Base-by-base conservation (phyloP, 495 filamentous ascomycete genomes). In the Talaromyces thailandensis region DNA sequence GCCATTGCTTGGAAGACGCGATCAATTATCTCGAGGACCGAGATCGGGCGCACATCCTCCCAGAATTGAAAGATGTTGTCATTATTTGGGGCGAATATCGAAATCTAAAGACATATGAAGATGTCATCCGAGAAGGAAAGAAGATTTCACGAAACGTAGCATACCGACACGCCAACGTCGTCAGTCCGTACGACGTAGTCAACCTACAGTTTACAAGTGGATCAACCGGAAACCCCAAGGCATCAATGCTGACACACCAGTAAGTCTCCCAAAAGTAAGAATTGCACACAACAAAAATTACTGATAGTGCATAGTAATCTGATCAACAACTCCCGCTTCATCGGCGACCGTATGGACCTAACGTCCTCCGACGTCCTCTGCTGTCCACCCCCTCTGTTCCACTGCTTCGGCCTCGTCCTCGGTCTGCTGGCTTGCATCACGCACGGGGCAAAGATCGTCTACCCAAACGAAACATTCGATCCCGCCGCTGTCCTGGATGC, bases 231-330 rank as follows among this genome's bases (percentile, higher is more conserved):
- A 81, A 82, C 26, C 87, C 87, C 43, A 89, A 90, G 65, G 86
- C 86, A 4, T 86, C 86, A n/a, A 89, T 88, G 85, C 75, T 90
- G 61, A 88, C 86, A 1, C 87, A 90, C 64, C 77, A 85, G 84
- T 86, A 76, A 53, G 80, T 61, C 51, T 37, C 23, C 45, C 7
- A 5, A 4, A 31, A 2, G 6, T 9, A 31, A 9, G 29, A 31
- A 31, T 9, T 9, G 7, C 1, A 28, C 12, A 60, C 68, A 56
- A 64, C n/a, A 12, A n/a, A n/a, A n/a, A 16, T 26, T 11, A 25
- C 21, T 52, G 4, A 52, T 4, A 11, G 21, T 2, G 60, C 8
- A 21, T 58, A 86, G 85, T 69, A 88, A 87, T 73, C 75, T 89
- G 31, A 79, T 89, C 24, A 89, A 90, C 69, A 90, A 90, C 68